A percentile compares a stretch with the other conserved stretches of the same genome.
Conservation (phyloP, 2,329 filamentous ascomycete species). For the Cryphonectria naterciae region DNA sequence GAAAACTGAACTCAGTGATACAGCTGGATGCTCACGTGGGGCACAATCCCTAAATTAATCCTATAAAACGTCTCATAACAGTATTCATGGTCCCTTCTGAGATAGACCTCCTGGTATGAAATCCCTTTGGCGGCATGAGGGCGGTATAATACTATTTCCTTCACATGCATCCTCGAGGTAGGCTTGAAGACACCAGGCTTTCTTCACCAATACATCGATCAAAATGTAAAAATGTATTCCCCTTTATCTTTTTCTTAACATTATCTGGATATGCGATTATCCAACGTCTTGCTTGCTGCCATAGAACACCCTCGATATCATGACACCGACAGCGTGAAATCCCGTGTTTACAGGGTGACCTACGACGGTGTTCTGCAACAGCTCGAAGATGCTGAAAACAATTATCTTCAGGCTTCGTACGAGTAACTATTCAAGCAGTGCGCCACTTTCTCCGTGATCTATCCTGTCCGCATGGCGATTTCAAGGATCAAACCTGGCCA, state of each 20-base stretch:
- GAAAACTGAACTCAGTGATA: no score
- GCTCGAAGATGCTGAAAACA: constrained; percentile 53
- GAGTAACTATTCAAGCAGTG: constrained; percentile 61
- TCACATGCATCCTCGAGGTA: constrained; percentile 35
- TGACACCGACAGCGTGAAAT: constrained; percentile 55
- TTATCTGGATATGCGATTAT: constrained; percentile 51
- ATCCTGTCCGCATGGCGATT: constrained; percentile 60
- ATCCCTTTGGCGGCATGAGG: accelerated
- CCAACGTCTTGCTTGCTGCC: constrained; percentile 60
- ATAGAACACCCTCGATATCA: constrained; percentile 65
- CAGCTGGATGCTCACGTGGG: no score
- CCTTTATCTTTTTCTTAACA: constrained; percentile 47
- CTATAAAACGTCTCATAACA: no score
- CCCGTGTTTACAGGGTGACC: constrained; percentile 60
- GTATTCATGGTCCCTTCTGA: no score
- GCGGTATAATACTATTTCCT: no score
- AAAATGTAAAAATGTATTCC: constrained; percentile 55
- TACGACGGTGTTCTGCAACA: constrained; percentile 61
- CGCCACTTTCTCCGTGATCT: constrained; percentile 56
- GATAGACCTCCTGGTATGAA: no score
- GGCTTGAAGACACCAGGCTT: constrained; percentile 52
- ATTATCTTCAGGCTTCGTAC: constrained; percentile 50
- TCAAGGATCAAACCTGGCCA: constrained; percentile 59
- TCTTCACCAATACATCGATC: constrained; percentile 61
- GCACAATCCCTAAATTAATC: no score